Evolutionary conservation across 2,329 filamentous ascomycete genomes (phyloP), one percentile per base, ranked within the genome.

Genomic region (Talaromyces sp.): DNA sequence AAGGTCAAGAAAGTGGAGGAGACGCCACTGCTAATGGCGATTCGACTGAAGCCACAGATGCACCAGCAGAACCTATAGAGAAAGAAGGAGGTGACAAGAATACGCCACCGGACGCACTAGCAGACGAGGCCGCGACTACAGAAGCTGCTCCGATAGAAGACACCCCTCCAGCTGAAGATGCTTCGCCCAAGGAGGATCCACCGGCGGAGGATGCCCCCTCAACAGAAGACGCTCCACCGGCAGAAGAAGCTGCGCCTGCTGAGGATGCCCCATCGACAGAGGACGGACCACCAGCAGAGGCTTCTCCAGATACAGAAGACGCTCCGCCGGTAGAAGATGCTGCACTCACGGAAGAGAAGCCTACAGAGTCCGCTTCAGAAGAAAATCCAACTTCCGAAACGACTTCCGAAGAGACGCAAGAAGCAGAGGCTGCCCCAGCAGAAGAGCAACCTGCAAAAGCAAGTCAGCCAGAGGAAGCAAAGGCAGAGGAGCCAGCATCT

Each of bases 101-200:
- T 27, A 58, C 36, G 15, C 38, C 61, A 22, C 25, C 36, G 22
- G 36, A 29, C 2, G 56, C 36, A 7, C 38, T 70, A 61, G 47
- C 62, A 29, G 68, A 67, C 61, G 68, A 61, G 25, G 19, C 53
- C 6, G 22, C 54, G 19, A 19, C 17, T 27, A 11, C 51, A 61
- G 66, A 68, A 59, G 65, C 67, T 34, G 58, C 68, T 17, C 51
- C 68, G 11, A 58, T 58, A 54, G 70, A 72, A 66, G 67, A 71
- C 19, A 31, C 63, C 22, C 63, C 70, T 40, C 19, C 53, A 36
- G 58, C 61, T 17, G 68, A 70, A 54, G 67, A 70, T 22, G 10
- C 56, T 25, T 34, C 64, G 5, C 53, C 29, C 53, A 36, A 58
- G n/a, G 65, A 61, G 38, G 68, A 71, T 56, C 36, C 69, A 13